Percentiles rank a stretch among this genome's conserved stretches.
Evolutionary conservation across 176 grass and related monocot genomes (phyloP).

Genomic region (Olyra latifolia): DNA sequence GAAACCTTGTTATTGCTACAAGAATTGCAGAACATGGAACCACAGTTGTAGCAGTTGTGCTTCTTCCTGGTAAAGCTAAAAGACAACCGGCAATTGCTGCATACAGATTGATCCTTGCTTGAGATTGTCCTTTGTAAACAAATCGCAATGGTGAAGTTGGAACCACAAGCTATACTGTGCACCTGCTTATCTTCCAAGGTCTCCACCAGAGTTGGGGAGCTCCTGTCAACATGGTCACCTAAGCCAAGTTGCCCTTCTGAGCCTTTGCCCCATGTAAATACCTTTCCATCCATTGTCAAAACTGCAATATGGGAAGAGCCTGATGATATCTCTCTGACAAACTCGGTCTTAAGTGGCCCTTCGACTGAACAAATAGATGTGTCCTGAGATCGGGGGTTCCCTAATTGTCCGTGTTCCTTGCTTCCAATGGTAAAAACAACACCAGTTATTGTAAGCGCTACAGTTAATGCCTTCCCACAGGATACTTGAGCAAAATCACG

Average conservation of each 20-base stretch:
- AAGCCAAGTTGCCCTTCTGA: constrained; percentile 89
- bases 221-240: constrained; percentile 73
- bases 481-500: constrained; percentile 88
- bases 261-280: constrained; percentile 93
- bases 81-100: constrained; percentile 62
- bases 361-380: constrained; percentile 71
- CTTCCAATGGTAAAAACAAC: constrained; percentile 84
- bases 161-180: constrained; percentile 73
- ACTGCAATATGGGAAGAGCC: constrained; percentile 73
- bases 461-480: constrained; percentile 65
- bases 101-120: constrained; percentile 75
- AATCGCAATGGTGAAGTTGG: constrained; percentile 68
- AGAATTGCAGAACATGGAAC: constrained; percentile 83
- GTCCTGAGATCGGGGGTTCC: constrained; percentile 46
- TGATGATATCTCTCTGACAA: constrained; percentile 77
- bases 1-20: constrained; percentile 78
- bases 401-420: constrained; percentile 63
- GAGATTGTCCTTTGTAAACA: constrained; percentile 77
- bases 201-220: constrained; percentile 64
- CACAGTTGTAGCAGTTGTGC: constrained; percentile 92
- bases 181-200: constrained; percentile 71
- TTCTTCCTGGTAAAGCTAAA: constrained; percentile 90
- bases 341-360: constrained; percentile 86
- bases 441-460: constrained; percentile 70
- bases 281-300: constrained; percentile 74